Conservation (phyloP, 2,329 filamentous ascomycete species). For the Pestalotiopsis sp. region DNA sequence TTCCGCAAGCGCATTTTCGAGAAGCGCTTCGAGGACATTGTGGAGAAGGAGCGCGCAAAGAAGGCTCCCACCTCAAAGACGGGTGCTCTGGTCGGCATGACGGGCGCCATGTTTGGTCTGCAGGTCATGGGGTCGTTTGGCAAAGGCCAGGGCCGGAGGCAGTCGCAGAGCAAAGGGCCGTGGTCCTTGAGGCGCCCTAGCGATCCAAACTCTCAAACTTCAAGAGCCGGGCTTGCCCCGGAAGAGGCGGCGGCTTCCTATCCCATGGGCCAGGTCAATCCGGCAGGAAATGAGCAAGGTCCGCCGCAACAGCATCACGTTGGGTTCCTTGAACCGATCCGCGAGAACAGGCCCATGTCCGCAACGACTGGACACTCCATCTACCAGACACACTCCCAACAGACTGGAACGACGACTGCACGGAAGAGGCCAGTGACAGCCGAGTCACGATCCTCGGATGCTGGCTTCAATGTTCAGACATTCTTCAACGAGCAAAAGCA, state of each 20-base stretch:
- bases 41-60: slow-evolving; percentile 37
- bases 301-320: slow-evolving; percentile 20
- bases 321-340: slow-evolving; percentile 25
- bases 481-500: slow-evolving; percentile 23
- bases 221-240: not conserved
- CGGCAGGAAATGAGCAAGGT: not conserved
- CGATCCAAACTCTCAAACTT: slow-evolving; percentile 13
- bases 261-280: not conserved
- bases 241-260: not conserved
- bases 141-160: slow-evolving; percentile 7
- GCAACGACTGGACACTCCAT: slow-evolving; percentile 17
- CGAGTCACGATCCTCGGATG: slow-evolving; percentile 15
- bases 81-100: slow-evolving; percentile 27
- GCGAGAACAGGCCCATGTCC: slow-evolving; percentile 18
- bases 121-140: slow-evolving; percentile 30
- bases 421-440: slow-evolving; percentile 17
- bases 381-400: slow-evolving; percentile 18
- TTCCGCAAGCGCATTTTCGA: slow-evolving; percentile 64
- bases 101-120: slow-evolving; percentile 28
- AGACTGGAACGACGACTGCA: slow-evolving; percentile 17
- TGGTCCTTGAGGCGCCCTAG: slow-evolving; percentile 1
- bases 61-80: slow-evolving; percentile 26
- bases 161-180: not conserved
- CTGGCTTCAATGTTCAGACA: slow-evolving; percentile 26
- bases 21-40: slow-evolving; percentile 55